Base-by-base conservation (phyloP, 2,329 filamentous ascomycete genomes). In the Penicillium sp. region DNA sequence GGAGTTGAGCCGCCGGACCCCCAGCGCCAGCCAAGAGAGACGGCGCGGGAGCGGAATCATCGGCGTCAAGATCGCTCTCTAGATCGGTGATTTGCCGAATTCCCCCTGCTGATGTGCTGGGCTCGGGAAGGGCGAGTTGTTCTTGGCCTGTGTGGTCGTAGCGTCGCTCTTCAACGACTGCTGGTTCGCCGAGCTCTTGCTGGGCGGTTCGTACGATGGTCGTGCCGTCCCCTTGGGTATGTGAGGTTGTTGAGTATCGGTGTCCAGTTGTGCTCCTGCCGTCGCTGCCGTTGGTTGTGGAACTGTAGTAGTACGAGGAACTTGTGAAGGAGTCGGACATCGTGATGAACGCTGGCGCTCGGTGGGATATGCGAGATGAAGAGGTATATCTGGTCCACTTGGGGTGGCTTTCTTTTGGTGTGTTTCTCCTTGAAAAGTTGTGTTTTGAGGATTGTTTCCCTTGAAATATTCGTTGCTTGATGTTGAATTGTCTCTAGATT, bases 71-170 rank as follows among this genome's bases (percentile, higher is more conserved):
- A 55, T 66, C 57, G 14, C 65, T 62, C 1, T 65, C 65, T 29
- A 72, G 27, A 11, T 70, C 69, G 4, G 61, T 65, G 24, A 73
- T 71, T 3, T 67, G 61, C 5, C 60, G 50, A 18, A 67, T 46
- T 2, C 65, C 68, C 2, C 63, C 67, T 7, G 54, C 64, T 6
- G 50, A 61, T 14, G 55, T 59, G 16, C 40, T 57, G 5, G 54
- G 55, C 1, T 42, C 60, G 10, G 50, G 58, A 4, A 56, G 49
- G 5, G 56, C 32, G 11, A 62, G 50, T 31, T 67, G 56, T 45
- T 72, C 67, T 50, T 71, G 66, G 9, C 71, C 71, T 4, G 64
- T 63, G 5, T 56, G 58, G 54, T 74, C 70, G 55, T 67, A 74
- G 7, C 62, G 67, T 1, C 65, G 62, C 48, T 74, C 70, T 50